Conservation (phyloP, 192 early-diverging fungal species). For the Chytriomyces sp. region DNA sequence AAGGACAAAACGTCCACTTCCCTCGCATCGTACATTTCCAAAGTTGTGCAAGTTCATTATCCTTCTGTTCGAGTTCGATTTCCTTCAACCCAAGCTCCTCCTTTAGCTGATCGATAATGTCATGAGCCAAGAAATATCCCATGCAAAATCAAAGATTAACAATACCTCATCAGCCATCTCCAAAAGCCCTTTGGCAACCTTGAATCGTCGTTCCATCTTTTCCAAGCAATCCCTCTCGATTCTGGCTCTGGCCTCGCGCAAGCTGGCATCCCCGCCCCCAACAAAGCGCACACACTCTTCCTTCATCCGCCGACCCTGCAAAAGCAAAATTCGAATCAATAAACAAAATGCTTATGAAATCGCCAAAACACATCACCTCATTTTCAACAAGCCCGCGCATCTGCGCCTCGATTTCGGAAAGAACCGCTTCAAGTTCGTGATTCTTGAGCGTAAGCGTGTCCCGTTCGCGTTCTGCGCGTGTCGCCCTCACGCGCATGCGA, state of each 20-base stretch:
- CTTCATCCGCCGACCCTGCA: background rate
- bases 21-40: background rate
- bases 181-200: background rate
- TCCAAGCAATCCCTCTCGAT: no score
- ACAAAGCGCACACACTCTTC: background rate
- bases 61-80: constrained; percentile 10
- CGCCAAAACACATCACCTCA: no score
- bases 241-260: background rate
- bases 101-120: background rate
- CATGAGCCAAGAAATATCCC: background rate
- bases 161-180: constrained; percentile 12
- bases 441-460: background rate
- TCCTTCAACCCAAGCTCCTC: background rate
- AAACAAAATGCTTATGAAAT: no score
- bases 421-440: background rate
- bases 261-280: background rate
- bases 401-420: no score
- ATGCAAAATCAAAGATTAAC: no score
- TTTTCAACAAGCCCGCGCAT: no score
- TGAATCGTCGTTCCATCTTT: no score
- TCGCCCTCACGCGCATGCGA: background rate
- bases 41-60: background rate
- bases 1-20: background rate
- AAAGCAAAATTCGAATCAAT: no score
- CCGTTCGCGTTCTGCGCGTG: background rate